Conservation (phyloP, 2,329 filamentous ascomycete genomes). For the Fusarium tjaetaba region DNA sequence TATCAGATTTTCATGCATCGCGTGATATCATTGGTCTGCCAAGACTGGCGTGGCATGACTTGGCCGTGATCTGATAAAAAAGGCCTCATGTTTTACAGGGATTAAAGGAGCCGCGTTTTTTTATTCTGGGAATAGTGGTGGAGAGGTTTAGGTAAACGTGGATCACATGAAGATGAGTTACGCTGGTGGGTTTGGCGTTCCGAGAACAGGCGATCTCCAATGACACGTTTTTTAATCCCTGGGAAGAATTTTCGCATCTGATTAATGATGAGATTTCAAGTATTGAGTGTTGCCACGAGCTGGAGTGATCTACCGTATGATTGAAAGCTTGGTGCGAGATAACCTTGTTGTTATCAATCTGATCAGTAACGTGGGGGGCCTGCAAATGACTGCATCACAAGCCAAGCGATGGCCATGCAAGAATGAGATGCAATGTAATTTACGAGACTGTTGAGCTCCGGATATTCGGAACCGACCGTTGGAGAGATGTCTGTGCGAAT, state of each 20-base stretch:
- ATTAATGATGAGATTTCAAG: not conserved
- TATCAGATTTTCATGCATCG: constrained; percentile 26
- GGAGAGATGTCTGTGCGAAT: not conserved
- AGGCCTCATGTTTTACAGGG: not conserved
- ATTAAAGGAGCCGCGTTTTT: not conserved
- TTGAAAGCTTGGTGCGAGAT: too few species aligned
- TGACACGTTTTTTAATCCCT: not conserved
- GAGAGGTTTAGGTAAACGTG: not conserved
- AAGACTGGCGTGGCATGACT: not conserved
- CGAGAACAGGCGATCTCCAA: not conserved
- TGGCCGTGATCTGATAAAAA: not conserved
- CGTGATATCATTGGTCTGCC: not conserved
- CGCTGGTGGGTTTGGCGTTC: not conserved
- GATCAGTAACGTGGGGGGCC: not conserved
- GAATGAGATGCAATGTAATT: too few species aligned
- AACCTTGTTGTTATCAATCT: not conserved
- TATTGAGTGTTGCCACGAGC: not conserved
- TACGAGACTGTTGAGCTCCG: accelerated
- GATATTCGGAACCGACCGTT: not conserved
- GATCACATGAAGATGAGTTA: not conserved
- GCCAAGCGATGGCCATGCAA: accelerated
- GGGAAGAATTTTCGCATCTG: not conserved
- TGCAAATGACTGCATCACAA: too few species aligned
- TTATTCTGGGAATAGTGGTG: not conserved
- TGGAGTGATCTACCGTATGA: not conserved